Evolutionary conservation across 345 rosid species (phyloP).

Genomic region (sweet orange (Citrus sinensis)): DNA sequence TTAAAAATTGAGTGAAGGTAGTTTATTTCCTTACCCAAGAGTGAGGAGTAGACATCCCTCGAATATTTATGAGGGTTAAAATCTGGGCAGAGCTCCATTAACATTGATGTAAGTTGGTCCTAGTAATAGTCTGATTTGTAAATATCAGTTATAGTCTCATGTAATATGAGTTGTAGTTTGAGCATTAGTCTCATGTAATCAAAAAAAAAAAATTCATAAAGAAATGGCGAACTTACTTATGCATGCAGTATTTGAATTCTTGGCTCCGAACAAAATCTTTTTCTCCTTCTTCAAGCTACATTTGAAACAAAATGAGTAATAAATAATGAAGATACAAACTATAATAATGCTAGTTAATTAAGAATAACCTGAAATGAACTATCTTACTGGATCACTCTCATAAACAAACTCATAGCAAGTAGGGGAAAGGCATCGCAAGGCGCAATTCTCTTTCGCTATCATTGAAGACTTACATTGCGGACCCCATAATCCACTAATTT

Average conservation of each 20-base stretch:
- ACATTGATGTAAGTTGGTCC: no score
- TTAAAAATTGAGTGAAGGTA: no score
- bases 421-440: constrained; percentile 69
- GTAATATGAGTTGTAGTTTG: no score
- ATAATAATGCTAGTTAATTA: constrained; percentile 3
- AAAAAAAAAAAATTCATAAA: neutral
- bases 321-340: neutral
- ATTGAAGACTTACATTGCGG: constrained; percentile 61
- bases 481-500: constrained; percentile 80
- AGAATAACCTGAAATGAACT: neutral
- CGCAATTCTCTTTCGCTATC: constrained; percentile 75
- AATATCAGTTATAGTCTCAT: no score
- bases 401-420: constrained; percentile 67
- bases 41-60: no score
- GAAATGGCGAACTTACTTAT: constrained; percentile 52
- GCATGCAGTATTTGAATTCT: constrained; percentile 80
- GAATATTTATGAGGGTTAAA: no score
- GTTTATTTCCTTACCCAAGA: no score
- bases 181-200: no score
- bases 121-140: no score
- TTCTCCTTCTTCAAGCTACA: constrained; percentile 87
- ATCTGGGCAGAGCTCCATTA: no score
- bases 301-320: neutral
- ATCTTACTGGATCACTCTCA: constrained; percentile 75
- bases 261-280: constrained; percentile 68